A percentile compares a stretch with the other conserved stretches of the same genome.
These are phyloP conservation scores for Fomitopsis schrenkii DNA, from an alignment of 1,284 basidiomycete species.

Conservation along the genomic window DNA sequence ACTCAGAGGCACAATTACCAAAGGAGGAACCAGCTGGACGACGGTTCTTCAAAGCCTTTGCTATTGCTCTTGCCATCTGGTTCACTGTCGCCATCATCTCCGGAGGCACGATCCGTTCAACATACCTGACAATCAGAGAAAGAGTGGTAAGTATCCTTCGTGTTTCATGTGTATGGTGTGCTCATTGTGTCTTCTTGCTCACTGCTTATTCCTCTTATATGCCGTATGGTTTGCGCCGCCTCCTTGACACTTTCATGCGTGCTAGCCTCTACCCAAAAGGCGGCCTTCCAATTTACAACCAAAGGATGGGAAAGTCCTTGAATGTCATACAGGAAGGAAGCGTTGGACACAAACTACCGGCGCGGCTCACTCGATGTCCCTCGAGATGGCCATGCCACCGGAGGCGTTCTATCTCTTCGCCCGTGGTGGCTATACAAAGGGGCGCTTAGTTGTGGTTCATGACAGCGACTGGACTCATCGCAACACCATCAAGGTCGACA, in stretches of 20 bases:
- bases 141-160: background rate
- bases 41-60: slow-evolving; percentile 26
- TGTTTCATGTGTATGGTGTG: background rate
- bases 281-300: background rate
- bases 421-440: slow-evolving; percentile 18
- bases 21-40: slow-evolving; percentile 13
- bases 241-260: background rate
- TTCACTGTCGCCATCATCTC: slow-evolving; percentile 16
- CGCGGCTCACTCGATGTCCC: slow-evolving; percentile 5
- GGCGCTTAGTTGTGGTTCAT: slow-evolving; percentile 15
- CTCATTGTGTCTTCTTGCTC: background rate
- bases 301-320: slow-evolving; percentile 14
- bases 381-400: slow-evolving; percentile 20
- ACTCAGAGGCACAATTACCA: background rate
- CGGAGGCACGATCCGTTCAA: slow-evolving; percentile 13
- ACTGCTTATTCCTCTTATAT: background rate
- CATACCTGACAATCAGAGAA: background rate
- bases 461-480: slow-evolving; percentile 5
- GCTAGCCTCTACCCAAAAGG: background rate
- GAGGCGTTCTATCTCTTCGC: slow-evolving; percentile 24
- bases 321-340: slow-evolving; percentile 6
- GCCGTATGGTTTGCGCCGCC: too few species aligned
- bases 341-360: background rate
- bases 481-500: background rate
- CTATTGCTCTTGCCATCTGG: slow-evolving; percentile 23